phyloP scores from a whole-genome alignment of 2,329 filamentous ascomycete genomes.

The Ascochyta koolunga region DNA sequence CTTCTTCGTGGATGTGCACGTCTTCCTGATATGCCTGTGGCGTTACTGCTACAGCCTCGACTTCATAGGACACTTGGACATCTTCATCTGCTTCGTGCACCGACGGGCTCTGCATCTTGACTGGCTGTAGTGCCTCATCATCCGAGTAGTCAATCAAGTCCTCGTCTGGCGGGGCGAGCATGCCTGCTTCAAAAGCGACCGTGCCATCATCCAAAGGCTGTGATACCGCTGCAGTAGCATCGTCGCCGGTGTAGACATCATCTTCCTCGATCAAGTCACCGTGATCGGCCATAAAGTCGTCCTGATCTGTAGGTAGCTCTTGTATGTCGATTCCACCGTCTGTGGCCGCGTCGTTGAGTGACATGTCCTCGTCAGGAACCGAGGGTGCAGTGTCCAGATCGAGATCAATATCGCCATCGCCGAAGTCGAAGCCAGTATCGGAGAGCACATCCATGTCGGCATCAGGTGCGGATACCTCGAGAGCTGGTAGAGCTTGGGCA shows the following conservation, averaged over 20 bases:
- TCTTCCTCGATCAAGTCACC: constrained; percentile 41
- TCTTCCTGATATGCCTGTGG: neutral
- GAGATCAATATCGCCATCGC: constrained; percentile 66
- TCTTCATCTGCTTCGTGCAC: constrained; percentile 5
- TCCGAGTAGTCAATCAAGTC: constrained; percentile 45
- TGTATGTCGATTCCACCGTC: constrained; percentile 31
- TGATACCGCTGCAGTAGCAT: constrained; percentile 10
- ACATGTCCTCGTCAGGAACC: constrained; percentile 56
- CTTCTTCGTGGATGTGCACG: neutral
- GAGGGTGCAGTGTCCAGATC: constrained; percentile 51
- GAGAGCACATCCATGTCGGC: constrained; percentile 65
- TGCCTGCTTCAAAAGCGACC: constrained; percentile 2
- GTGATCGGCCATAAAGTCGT: constrained; percentile 48
- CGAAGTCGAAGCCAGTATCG: constrained; percentile 52
- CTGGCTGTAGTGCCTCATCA: constrained; percentile 34
- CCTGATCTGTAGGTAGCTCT: constrained; percentile 28
- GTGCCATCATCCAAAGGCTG: constrained; percentile 7
- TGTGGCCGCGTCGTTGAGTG: constrained; percentile 58
- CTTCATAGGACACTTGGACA: neutral
- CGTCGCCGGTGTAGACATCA: constrained; percentile 21
- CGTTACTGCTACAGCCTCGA: neutral
- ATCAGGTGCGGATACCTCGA: constrained; percentile 47
- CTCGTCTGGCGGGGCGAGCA: constrained; percentile 29
- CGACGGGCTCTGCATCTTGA: constrained; percentile 8
- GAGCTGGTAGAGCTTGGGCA: constrained; percentile 24